Conservation (phyloP, 441 rosid species). For the Eugenia klotzschiana region DNA sequence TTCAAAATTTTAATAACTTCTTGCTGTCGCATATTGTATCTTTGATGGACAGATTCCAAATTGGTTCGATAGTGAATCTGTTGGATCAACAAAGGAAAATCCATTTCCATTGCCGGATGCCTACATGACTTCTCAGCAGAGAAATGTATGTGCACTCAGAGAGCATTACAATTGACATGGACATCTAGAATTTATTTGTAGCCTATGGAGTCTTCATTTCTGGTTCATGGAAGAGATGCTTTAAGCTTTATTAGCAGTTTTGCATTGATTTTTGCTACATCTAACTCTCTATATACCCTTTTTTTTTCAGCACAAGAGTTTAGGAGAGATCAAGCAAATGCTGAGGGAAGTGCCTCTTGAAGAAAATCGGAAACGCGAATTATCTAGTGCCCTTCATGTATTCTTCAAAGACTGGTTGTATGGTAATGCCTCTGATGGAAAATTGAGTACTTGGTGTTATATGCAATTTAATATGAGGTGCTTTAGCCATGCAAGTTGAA, state of each 20-base stretch:
- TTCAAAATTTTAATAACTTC: neutral
- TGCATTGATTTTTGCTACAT: neutral
- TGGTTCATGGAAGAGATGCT: neutral
- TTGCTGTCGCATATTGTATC: neutral
- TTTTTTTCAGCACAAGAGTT: conserved; percentile 49
- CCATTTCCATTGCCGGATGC: conserved; percentile 75
- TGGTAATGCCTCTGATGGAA: conserved; percentile 29
- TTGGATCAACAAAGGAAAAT: conserved; percentile 66
- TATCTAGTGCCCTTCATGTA: conserved; percentile 72
- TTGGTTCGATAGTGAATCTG: conserved; percentile 67
- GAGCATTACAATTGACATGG: neutral
- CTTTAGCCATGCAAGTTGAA: neutral
- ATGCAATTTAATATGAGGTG: neutral
- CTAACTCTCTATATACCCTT: neutral
- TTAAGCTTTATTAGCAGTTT: neutral
- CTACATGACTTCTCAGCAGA: conserved; percentile 63
- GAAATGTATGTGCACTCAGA: conserved; percentile 39
- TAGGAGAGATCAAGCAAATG: conserved; percentile 60
- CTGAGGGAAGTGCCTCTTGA: conserved; percentile 66
- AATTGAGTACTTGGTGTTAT: neutral
- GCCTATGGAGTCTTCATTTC: neutral
- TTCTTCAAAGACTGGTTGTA: conserved; percentile 97
- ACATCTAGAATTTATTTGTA: neutral
- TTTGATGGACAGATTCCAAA: conserved; percentile 57
- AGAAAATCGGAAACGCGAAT: conserved; percentile 75